Conservation (phyloP, 1,284 basidiomycete genomes). For the Fistulina hepatica region DNA sequence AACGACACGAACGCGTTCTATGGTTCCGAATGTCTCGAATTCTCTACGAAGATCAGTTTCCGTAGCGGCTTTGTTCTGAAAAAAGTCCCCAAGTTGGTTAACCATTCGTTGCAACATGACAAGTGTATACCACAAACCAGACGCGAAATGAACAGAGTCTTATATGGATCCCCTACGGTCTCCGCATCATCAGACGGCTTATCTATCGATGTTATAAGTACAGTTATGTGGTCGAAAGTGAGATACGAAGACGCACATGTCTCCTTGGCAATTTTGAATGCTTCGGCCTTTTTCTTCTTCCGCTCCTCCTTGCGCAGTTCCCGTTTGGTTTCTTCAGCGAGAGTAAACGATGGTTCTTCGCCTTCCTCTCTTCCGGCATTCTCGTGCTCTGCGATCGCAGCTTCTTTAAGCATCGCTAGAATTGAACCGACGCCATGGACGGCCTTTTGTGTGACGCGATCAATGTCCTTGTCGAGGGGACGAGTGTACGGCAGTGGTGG, state of each 20-base stretch:
- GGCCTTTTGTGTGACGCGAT: slow-evolving; percentile 59
- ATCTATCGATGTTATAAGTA: slow-evolving; percentile 38
- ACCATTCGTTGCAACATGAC: slow-evolving; percentile 3
- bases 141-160: slow-evolving; percentile 93
- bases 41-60: slow-evolving; percentile 89
- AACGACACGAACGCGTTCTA: slow-evolving; percentile 87
- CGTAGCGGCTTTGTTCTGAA: slow-evolving; percentile 76
- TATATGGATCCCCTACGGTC: slow-evolving; percentile 96
- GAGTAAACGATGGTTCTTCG: slow-evolving; percentile 66
- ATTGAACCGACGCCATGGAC: slow-evolving; percentile 66
- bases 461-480: slow-evolving; percentile 74
- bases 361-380: slow-evolving; percentile 74
- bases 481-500: slow-evolving; percentile 78
- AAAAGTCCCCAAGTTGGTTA: slow-evolving; percentile 16
- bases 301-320: slow-evolving; percentile 71
- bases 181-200: slow-evolving; percentile 87
- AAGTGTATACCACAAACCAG: slow-evolving; percentile 41
- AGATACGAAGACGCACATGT: slow-evolving; percentile 47
- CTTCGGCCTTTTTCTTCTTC: slow-evolving; percentile 69
- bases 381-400: slow-evolving; percentile 44
- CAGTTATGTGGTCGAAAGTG: slow-evolving; percentile 6
- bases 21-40: slow-evolving; percentile 91
- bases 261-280: slow-evolving; percentile 74
- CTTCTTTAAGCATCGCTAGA: slow-evolving; percentile 65
- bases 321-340: slow-evolving; percentile 69